These are phyloP conservation scores for Nadsonia fulvescens DNA, from an alignment of 805 yeast species.

Conservation along the genomic window DNA sequence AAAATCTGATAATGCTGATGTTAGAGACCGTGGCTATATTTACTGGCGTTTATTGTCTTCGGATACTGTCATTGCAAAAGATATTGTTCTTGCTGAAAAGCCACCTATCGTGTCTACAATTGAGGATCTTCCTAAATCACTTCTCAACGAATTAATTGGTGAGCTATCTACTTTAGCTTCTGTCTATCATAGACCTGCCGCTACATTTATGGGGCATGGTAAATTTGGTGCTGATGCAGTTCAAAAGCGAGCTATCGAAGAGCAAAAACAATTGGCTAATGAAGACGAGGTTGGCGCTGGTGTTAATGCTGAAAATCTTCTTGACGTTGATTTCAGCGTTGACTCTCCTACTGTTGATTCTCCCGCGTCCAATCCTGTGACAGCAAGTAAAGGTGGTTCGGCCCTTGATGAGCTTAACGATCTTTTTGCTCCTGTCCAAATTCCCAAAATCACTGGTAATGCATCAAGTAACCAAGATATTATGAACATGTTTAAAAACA, in stretches of 20 bases:
- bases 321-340: conserved; percentile 67
- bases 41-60: conserved; percentile 76
- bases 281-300: conserved; percentile 36
- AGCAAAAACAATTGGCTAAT: conserved; percentile 58
- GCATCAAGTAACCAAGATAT: conserved; percentile 23
- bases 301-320: conserved; percentile 57
- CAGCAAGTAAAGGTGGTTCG: conserved; percentile 19
- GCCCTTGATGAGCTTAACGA: conserved; percentile 63
- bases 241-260: conserved; percentile 42
- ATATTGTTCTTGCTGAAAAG: conserved; percentile 39
- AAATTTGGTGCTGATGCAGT: conserved; percentile 24
- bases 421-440: conserved; percentile 28
- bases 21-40: conserved; percentile 70
- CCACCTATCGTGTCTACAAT: conserved; percentile 62
- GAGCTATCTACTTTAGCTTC: conserved; percentile 78
- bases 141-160: conserved; percentile 48
- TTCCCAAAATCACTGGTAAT: background rate
- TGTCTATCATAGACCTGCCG: conserved; percentile 72
- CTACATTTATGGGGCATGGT: conserved; percentile 35
- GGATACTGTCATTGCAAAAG: conserved; percentile 58
- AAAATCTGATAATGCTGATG: conserved; percentile 67
- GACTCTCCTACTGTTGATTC: conserved; percentile 12
- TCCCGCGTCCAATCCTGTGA: conserved; percentile 11
- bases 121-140: conserved; percentile 47
- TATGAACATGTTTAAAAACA: conserved; percentile 25